These are phyloP conservation scores for Mesembryanthemum crystallinum DNA, from an alignment of 148 eudicot genomes.

Conservation along the genomic window DNA sequence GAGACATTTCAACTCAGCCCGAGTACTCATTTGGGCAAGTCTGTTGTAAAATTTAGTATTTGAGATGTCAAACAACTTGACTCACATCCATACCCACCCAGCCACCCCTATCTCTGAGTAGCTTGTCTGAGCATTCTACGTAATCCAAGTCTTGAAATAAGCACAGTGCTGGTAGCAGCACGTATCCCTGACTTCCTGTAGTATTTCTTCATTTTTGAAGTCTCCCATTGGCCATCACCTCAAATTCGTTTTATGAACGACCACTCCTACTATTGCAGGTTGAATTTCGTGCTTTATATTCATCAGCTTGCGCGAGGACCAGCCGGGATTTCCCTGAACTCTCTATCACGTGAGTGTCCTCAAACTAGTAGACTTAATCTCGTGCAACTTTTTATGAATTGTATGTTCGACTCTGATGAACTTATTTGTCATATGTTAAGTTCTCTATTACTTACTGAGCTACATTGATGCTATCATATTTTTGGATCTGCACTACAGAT, in stretches of 20 bases:
- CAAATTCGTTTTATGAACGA: constrained; percentile 6
- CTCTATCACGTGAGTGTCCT: constrained; percentile 74
- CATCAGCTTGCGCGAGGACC: constrained; percentile 54
- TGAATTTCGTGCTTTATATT: constrained; percentile 72
- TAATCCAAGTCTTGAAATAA: background rate
- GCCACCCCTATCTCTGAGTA: background rate
- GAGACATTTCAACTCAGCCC: background rate
- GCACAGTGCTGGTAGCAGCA: background rate
- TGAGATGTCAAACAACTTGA: background rate
- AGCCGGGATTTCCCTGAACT: constrained; percentile 86
- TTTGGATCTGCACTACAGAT: constrained; percentile 42
- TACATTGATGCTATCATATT: background rate
- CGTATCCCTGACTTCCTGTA: background rate
- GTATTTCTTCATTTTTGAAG: background rate
- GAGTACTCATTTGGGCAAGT: background rate
- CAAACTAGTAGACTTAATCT: background rate
- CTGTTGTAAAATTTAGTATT: background rate
- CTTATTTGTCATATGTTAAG: background rate
- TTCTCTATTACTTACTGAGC: background rate
- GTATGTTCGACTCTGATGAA: background rate
- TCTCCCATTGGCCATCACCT: background rate
- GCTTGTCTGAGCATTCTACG: background rate
- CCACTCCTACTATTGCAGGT: constrained; percentile 48
- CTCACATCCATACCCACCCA: background rate
- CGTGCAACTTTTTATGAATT: background rate